phyloP scores from a whole-genome alignment of 306 rosid genomes.

The Sesbania bispinosa region DNA sequence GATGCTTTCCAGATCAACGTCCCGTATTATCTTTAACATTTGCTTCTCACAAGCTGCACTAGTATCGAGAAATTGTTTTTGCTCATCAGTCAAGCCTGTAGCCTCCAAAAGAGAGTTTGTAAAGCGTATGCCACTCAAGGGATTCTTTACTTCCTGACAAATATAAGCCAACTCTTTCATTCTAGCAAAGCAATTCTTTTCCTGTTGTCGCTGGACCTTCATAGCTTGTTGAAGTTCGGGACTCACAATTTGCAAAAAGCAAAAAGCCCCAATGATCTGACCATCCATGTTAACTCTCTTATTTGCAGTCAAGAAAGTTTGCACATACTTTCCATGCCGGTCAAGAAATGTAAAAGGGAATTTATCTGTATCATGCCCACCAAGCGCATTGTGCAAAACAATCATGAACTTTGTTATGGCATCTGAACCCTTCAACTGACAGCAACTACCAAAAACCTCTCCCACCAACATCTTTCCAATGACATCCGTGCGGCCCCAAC shows the following conservation, averaged over 20 bases:
- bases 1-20: slow-evolving; percentile 67
- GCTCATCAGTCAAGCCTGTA: slow-evolving; percentile 87
- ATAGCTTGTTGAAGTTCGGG: slow-evolving; percentile 86
- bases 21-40: slow-evolving; percentile 72
- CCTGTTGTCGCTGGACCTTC: slow-evolving; percentile 77
- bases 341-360: slow-evolving; percentile 79
- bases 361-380: slow-evolving; percentile 75
- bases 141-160: slow-evolving; percentile 91
- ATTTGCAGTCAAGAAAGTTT: slow-evolving; percentile 87
- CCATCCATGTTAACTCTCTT: slow-evolving; percentile 82
- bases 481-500: slow-evolving; percentile 72
- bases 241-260: slow-evolving; percentile 88
- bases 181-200: slow-evolving; percentile 66
- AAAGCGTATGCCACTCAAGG: slow-evolving; percentile 88
- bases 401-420: slow-evolving; percentile 89
- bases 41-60: slow-evolving; percentile 94
- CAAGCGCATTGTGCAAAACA: slow-evolving; percentile 89
- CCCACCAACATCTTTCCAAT: slow-evolving; percentile 92
- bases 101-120: slow-evolving; percentile 89
- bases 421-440: slow-evolving; percentile 87
- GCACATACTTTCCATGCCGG: slow-evolving; percentile 67
- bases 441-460: slow-evolving; percentile 89
- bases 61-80: slow-evolving; percentile 90
- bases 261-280: slow-evolving; percentile 85
- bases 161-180: slow-evolving; percentile 93